These are phyloP conservation scores for Rhodomyrtus tomentosa DNA, from an alignment of 345 rosid genomes.

Conservation along the genomic window DNA sequence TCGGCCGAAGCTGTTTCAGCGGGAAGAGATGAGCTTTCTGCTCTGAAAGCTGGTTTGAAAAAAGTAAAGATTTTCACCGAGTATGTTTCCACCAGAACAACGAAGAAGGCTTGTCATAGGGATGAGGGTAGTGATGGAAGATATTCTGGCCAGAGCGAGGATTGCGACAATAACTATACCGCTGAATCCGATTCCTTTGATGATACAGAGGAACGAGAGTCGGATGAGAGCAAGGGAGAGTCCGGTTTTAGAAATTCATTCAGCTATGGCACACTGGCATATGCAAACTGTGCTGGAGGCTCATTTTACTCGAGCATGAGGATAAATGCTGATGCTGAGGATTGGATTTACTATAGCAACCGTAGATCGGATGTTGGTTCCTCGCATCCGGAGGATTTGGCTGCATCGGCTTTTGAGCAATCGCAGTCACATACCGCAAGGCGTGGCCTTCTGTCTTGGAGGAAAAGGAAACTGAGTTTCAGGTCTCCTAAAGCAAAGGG, in stretches of 20 bases:
- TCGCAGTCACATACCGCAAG: conserved; percentile 32
- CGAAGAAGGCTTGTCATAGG: conserved; percentile 50
- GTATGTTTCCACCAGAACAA: conserved; percentile 54
- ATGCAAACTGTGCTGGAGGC: conserved; percentile 65
- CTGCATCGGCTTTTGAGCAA: conserved; percentile 30
- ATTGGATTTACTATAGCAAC: conserved; percentile 70
- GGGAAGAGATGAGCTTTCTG: conserved; percentile 68
- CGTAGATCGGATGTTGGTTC: conserved; percentile 48
- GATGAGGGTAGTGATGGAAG: conserved; percentile 52
- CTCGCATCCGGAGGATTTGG: conserved; percentile 21
- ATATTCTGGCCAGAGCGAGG: conserved; percentile 53
- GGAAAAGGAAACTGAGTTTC: conserved; percentile 81
- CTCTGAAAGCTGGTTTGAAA: conserved; percentile 75
- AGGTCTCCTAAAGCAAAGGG: conserved; percentile 80
- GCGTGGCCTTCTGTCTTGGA: conserved; percentile 67
- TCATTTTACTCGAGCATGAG: conserved; percentile 38
- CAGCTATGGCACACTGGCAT: conserved; percentile 67
- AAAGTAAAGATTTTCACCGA: conserved; percentile 71
- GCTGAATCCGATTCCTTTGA: conserved; percentile 64
- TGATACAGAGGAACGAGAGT: conserved; percentile 56
- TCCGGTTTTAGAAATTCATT: conserved; percentile 41
- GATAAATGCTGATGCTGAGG: conserved; percentile 46
- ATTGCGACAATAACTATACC: conserved; percentile 52
- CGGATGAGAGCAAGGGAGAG: conserved; percentile 56
- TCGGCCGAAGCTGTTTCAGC: conserved; percentile 27